Evolutionary conservation across 2,329 filamentous ascomycete genomes (phyloP).

Genomic region (Camptophora hylomeconis): DNA sequence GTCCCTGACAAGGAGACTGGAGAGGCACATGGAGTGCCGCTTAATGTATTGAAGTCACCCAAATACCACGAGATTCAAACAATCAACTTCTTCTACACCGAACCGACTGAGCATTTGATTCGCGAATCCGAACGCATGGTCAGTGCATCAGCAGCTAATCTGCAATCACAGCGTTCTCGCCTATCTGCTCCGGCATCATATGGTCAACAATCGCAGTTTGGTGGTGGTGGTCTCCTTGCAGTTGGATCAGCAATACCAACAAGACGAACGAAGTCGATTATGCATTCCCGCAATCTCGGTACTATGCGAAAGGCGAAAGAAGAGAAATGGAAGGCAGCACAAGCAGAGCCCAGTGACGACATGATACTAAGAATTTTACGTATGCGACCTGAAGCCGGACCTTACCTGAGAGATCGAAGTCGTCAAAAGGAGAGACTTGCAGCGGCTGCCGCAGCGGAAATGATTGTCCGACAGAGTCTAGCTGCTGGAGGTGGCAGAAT

Average conservation of each 20-base stretch:
- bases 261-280: conserved; percentile 56
- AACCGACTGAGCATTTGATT: conserved; percentile 78
- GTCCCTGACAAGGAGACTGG: conserved; percentile 73
- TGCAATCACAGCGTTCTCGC: conserved; percentile 55
- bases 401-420: conserved; percentile 79
- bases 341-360: conserved; percentile 93
- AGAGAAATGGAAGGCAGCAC: conserved; percentile 86
- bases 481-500: conserved; percentile 43
- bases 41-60: conserved; percentile 84
- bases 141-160: conserved; percentile 65
- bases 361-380: conserved; percentile 92
- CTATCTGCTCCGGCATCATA: conserved; percentile 52
- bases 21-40: conserved; percentile 74
- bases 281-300: conserved; percentile 86
- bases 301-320: conserved; percentile 95
- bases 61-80: conserved; percentile 97
- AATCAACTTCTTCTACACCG: conserved; percentile 97
- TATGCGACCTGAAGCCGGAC: conserved; percentile 81
- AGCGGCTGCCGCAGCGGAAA: conserved; percentile 77
- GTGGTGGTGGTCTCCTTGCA: conserved; percentile 38
- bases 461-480: conserved; percentile 89
- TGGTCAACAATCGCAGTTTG: conserved; percentile 23
- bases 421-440: conserved; percentile 89
- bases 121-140: conserved; percentile 96
- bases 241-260: conserved; percentile 34